These are phyloP conservation scores for Boechera divaricarpa DNA, from an alignment of 345 rosid genomes.

Conservation along the genomic window DNA sequence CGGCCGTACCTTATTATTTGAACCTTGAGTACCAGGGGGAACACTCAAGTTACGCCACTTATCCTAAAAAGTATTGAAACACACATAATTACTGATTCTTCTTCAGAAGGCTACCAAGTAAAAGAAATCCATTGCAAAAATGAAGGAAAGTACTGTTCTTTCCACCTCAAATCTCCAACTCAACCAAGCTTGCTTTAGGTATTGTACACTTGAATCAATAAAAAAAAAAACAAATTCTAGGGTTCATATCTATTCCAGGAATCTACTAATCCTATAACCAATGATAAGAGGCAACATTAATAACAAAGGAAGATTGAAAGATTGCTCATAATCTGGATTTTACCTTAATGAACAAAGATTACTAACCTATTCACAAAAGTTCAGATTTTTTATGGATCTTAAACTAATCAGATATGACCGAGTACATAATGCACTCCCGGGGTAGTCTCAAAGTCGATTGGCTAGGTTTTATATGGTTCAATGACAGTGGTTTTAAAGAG, in stretches of 20 bases:
- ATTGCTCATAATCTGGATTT: neutral
- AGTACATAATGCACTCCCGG: neutral
- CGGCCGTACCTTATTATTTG: constrained; percentile 62
- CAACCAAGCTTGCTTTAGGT: neutral
- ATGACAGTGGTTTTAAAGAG: neutral
- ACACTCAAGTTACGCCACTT: constrained; percentile 93
- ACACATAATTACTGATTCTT: constrained; percentile 4
- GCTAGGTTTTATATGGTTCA: neutral
- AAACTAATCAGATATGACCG: neutral
- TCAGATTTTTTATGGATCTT: neutral
- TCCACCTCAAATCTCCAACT: constrained; percentile 12
- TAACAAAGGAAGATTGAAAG: neutral
- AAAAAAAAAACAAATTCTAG: neutral
- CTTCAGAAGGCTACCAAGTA: neutral
- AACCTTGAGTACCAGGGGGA: constrained; percentile 48
- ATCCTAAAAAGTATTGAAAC: constrained; percentile 54
- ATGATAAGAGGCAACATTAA: neutral
- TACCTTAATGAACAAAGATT: constrained; percentile 5
- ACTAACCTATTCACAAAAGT: neutral
- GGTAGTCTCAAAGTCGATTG: neutral
- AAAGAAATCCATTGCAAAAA: constrained; percentile 6
- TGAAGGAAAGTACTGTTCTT: constrained; percentile 8
- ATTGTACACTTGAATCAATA: constrained; percentile 18
- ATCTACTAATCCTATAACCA: neutral
- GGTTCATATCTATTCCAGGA: neutral